Evolutionary conservation across 2,329 filamentous ascomycete genomes (phyloP).

Genomic region (Knufia fluminis): DNA sequence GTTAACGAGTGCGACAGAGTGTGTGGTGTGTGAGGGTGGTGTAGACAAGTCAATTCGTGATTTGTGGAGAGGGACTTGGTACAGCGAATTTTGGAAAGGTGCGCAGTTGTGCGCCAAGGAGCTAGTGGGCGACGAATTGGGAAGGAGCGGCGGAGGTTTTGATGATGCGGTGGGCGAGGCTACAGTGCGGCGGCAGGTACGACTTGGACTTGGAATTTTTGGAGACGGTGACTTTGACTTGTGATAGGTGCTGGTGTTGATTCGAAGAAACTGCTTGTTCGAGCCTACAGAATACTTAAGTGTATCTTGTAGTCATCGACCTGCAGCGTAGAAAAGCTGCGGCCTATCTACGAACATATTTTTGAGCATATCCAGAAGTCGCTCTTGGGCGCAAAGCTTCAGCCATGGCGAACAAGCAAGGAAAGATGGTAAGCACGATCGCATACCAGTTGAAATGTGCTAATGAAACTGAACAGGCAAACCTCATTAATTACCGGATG

Average conservation of each 20-base stretch:
- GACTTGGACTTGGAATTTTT: background rate
- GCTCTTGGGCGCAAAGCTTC: slow-evolving; percentile 36
- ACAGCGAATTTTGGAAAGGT: slow-evolving; percentile 4
- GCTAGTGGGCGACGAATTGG: background rate
- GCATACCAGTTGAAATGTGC: slow-evolving; percentile 18
- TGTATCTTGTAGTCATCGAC: slow-evolving; percentile 19
- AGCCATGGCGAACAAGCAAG: slow-evolving; percentile 83
- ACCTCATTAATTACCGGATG: slow-evolving; percentile 97
- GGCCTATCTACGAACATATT: slow-evolving; percentile 16
- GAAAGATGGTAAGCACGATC: slow-evolving; percentile 83
- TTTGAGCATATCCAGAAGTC: slow-evolving; percentile 27
- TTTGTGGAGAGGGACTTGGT: background rate
- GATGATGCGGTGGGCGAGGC: no score
- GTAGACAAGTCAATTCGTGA: background rate
- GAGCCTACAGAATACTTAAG: slow-evolving; percentile 14
- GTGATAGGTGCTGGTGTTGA: background rate
- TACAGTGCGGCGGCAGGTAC: background rate
- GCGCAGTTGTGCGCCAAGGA: slow-evolving; percentile 5
- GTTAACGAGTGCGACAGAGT: slow-evolving; percentile 26
- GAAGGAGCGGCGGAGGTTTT: slow-evolving; percentile 2
- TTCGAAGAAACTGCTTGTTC: slow-evolving; percentile 13
- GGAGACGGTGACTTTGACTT: background rate
- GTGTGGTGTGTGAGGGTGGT: background rate
- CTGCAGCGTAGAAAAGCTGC: slow-evolving; percentile 18
- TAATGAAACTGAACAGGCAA: slow-evolving; percentile 45